Conservation (phyloP, 2,329 filamentous ascomycete species). For the Paracoccidioides lutzii region DNA sequence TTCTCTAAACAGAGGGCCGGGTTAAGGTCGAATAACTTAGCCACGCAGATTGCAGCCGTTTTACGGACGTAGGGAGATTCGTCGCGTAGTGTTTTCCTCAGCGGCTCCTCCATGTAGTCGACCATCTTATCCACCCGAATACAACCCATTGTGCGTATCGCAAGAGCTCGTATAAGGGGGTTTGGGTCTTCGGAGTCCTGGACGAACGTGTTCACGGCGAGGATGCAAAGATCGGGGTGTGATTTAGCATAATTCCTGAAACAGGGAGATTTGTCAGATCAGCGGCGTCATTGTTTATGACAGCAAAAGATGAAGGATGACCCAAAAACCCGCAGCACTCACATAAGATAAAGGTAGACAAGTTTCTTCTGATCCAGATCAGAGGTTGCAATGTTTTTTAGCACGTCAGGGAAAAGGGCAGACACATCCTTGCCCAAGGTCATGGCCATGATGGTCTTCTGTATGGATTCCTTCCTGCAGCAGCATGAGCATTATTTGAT, state of each 20-base stretch:
- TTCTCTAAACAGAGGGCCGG: slow-evolving; percentile 89
- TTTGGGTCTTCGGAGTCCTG: slow-evolving; percentile 99
- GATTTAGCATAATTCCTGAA: slow-evolving; percentile 97
- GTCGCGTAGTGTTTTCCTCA: slow-evolving; percentile 89
- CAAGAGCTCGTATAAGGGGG: slow-evolving; percentile 82
- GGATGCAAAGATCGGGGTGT: slow-evolving; percentile 93
- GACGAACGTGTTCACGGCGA: slow-evolving; percentile 97
- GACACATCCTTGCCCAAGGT: slow-evolving; percentile 97
- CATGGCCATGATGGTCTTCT: slow-evolving; percentile 99
- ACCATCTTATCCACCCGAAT: slow-evolving; percentile 99
- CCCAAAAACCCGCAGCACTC: slow-evolving; percentile 21
- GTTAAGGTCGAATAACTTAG: slow-evolving; percentile 93
- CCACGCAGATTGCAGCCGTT: slow-evolving; percentile 93
- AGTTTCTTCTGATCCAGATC: slow-evolving; percentile 99
- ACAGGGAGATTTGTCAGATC: slow-evolving; percentile 8
- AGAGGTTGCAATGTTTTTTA: slow-evolving; percentile 94
- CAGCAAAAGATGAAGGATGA: background rate
- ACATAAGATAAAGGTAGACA: slow-evolving; percentile 97
- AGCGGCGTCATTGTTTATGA: slow-evolving; percentile 8
- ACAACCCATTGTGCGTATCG: slow-evolving; percentile 96
- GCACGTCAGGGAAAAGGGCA: slow-evolving; percentile 86
- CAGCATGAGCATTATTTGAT: slow-evolving; percentile 17
- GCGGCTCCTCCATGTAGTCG: slow-evolving; percentile 97
- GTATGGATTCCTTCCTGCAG: slow-evolving; percentile 81
- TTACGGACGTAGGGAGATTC: slow-evolving; percentile 98